These are phyloP conservation scores for Paspalum vaginatum DNA, from an alignment of 176 grass and related monocot genomes.

Conservation along the genomic window DNA sequence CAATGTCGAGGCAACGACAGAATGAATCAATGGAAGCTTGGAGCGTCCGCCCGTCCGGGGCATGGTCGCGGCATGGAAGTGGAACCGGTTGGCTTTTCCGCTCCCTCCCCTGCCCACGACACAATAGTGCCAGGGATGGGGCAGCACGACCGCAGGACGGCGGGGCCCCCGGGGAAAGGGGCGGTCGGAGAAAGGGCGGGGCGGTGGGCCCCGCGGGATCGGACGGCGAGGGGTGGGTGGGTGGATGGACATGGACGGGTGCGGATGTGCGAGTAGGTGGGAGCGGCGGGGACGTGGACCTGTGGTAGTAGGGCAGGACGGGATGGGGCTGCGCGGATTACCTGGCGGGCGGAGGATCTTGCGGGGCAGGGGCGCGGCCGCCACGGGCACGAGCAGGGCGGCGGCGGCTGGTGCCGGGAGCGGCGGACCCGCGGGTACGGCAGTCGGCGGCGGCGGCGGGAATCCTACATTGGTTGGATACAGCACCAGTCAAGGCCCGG, in stretches of 20 bases:
- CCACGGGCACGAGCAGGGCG: background rate
- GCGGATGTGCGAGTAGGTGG: background rate
- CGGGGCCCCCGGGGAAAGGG: conserved; percentile 12
- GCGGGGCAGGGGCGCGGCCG: background rate
- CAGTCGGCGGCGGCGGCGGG: conserved; percentile 28
- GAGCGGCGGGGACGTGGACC: no score
- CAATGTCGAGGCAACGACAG: conserved; percentile 9
- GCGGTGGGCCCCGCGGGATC: conserved; percentile 6
- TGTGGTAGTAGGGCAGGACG: no score
- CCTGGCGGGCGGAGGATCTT: conserved; percentile 51
- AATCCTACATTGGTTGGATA: conserved; percentile 29
- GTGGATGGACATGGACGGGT: background rate
- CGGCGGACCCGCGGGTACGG: conserved; percentile 31
- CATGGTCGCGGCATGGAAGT: no score
- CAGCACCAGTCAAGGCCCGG: background rate
- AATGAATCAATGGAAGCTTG: conserved; percentile 14
- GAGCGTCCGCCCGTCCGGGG: background rate
- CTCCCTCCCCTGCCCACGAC: background rate
- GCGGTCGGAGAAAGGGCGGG: conserved; percentile 41
- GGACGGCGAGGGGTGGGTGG: background rate
- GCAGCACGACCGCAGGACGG: background rate
- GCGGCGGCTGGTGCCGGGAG: conserved; percentile 5
- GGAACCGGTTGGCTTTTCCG: background rate
- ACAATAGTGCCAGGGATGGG: background rate
- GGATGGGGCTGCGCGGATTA: conserved; percentile 20